Conservation (phyloP, 1,284 basidiomycete genomes). For the Ganoderma sinense region DNA sequence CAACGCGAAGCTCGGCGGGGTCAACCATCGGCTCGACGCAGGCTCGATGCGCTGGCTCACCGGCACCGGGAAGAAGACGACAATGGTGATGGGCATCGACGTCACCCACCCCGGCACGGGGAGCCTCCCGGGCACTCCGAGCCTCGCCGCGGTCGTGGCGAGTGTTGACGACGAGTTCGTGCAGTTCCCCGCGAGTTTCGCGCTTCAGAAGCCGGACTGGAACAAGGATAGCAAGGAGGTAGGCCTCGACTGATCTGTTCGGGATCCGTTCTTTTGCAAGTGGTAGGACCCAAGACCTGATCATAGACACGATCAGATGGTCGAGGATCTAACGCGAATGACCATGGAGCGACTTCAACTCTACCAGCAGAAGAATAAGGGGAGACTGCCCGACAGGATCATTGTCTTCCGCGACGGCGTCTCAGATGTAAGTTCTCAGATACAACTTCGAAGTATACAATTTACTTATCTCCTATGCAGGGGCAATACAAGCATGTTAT, state of each 20-base stretch:
- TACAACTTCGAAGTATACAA: neutral
- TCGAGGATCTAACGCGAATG: constrained; percentile 70
- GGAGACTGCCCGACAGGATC: constrained; percentile 63
- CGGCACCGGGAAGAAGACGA: constrained; percentile 58
- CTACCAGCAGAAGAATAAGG: constrained; percentile 60
- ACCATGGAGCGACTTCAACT: constrained; percentile 69
- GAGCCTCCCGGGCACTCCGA: constrained; percentile 69
- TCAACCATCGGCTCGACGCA: constrained; percentile 72
- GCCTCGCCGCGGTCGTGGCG: constrained; percentile 80
- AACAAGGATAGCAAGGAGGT: constrained; percentile 62
- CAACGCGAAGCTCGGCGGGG: constrained; percentile 81
- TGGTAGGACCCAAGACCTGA: neutral
- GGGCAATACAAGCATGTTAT: constrained; percentile 73
- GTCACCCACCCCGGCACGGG: constrained; percentile 75
- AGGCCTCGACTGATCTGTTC: constrained; percentile 15
- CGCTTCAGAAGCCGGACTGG: constrained; percentile 63
- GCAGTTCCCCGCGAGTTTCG: constrained; percentile 73
- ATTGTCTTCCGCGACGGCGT: constrained; percentile 81
- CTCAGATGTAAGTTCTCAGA: constrained; percentile 58
- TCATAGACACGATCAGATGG: constrained; percentile 57
- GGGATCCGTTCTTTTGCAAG: neutral
- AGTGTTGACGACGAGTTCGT: constrained; percentile 71
- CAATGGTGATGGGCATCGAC: constrained; percentile 85
- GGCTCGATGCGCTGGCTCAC: constrained; percentile 67
- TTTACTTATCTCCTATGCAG: constrained; percentile 43